Conservation (phyloP, 371 early-diverging fungal species). For the Coemansia sp. region DNA sequence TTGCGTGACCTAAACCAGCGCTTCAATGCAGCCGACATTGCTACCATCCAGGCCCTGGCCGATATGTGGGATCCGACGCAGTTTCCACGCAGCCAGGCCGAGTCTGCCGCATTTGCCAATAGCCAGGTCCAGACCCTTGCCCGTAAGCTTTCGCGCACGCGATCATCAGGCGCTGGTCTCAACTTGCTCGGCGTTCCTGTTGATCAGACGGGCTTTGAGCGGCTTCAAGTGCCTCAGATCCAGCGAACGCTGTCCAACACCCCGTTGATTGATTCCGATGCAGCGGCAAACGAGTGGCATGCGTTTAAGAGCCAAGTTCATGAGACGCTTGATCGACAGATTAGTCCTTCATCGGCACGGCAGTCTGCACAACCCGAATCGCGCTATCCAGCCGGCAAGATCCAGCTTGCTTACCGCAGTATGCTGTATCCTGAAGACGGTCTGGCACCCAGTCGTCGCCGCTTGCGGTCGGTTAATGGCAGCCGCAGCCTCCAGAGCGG, state of each 20-base stretch:
- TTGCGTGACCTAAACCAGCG: slow-evolving; percentile 39
- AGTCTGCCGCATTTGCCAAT: slow-evolving; percentile 10
- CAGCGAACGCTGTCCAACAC: not conserved
- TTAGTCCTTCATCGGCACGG: not conserved
- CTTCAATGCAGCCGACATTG: slow-evolving; percentile 22
- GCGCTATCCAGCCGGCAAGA: slow-evolving; percentile 13
- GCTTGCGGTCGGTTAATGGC: slow-evolving; percentile 28
- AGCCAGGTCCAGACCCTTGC: slow-evolving; percentile 12
- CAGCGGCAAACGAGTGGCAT: slow-evolving; percentile 20
- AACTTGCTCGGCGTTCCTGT: not conserved
- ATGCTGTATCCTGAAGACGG: slow-evolving; percentile 20
- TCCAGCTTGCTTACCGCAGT: slow-evolving; percentile 31
- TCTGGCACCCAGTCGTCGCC: slow-evolving; percentile 32
- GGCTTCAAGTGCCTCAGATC: not conserved
- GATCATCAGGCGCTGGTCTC: not conserved
- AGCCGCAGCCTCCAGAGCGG: not conserved
- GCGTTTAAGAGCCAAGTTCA: slow-evolving; percentile 24
- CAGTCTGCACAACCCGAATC: not conserved
- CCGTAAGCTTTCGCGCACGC: slow-evolving; percentile 11
- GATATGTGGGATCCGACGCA: slow-evolving; percentile 48
- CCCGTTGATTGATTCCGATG: slow-evolving; percentile 10
- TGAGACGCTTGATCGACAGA: not conserved
- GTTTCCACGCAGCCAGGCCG: slow-evolving; percentile 14
- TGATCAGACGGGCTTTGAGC: not conserved
- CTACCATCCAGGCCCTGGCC: slow-evolving; percentile 30